Base-by-base conservation (phyloP, 164 flowering plant genomes). In the Vitis rotundifolia region DNA sequence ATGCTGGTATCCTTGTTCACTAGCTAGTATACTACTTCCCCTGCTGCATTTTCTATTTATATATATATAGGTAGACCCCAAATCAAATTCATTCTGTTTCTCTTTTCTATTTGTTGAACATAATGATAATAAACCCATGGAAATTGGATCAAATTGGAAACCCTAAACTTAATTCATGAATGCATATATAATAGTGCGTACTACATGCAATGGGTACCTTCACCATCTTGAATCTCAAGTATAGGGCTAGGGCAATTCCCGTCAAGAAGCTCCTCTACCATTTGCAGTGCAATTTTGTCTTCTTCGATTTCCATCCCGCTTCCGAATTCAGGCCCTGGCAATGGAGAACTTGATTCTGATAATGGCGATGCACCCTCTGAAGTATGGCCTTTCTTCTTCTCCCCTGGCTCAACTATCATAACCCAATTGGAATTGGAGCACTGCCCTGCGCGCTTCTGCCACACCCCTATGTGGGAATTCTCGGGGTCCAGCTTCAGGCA, bases 261-360 rank as follows among this genome's bases (percentile, higher is more conserved):
- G 67, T 71, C 74, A 54, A 89, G 78, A 6, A 89, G 84, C 59
- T 89, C 93, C 63, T 89, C 93, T 8, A 89, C 82, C 93, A 89
- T 89, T 59, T 89, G 91, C 74, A 87, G 67, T 26, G 91, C 84
- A 56, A 89, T 79, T 53, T 75, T 79, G 57, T 84, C 84, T 48
- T 85, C 89, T 59, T 89, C 91, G 31, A 31, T 31, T 4, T 71
- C 81, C 73, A 76, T 73, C 11, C 59, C 80, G 13, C 47, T 53
- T 8, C 29, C 52, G 9, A 48, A 3, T 54, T 61, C 51, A 15
- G 64, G 61, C 29, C 19, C 44, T 13, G 29, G 6, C 44, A 6
- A 31, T 31, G 44, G 8, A 4, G 44, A 31, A 31, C 6, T 31
- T 6, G 44, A 31, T 31, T 31, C 0, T 31, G 60, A 16, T 69